Evolutionary conservation across 2,329 filamentous ascomycete species (phyloP).

Genomic region (Thielaviopsis cerberus): DNA sequence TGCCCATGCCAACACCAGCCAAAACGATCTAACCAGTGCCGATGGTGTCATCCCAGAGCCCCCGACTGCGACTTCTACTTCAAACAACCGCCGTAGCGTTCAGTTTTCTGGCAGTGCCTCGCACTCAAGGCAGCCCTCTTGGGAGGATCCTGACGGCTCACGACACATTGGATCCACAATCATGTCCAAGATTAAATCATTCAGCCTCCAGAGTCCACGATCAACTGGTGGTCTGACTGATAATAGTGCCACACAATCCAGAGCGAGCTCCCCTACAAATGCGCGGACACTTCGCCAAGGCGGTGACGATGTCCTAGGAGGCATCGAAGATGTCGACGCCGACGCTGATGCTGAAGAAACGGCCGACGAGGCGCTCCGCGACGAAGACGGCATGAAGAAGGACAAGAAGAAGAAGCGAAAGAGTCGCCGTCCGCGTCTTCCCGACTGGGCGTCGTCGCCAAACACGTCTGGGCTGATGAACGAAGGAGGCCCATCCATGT

Average conservation of each 20-base stretch:
- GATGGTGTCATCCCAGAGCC: neutral
- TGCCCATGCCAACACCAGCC: constrained; percentile 1
- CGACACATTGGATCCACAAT: constrained; percentile 45
- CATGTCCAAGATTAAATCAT: constrained; percentile 60
- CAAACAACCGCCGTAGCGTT: constrained; percentile 39
- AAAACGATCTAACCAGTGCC: neutral
- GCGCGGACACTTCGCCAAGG: neutral
- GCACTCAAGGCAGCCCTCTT: constrained; percentile 45
- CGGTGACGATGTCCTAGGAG: constrained; percentile 27
- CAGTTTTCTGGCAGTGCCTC: constrained; percentile 50
- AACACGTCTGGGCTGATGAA: constrained; percentile 33
- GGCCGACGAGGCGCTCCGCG: constrained; percentile 34
- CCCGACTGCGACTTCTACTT: neutral
- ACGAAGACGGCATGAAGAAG: constrained; percentile 34
- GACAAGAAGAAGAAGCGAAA: constrained; percentile 46
- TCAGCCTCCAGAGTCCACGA: constrained; percentile 39
- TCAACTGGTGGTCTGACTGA: constrained; percentile 14
- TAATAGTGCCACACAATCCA: constrained; percentile 15
- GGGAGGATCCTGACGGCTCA: constrained; percentile 43
- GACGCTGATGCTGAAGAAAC: constrained; percentile 75
- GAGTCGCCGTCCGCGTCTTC: constrained; percentile 35
- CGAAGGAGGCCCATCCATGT: neutral
- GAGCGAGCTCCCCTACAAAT: constrained; percentile 8
- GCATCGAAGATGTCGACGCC: constrained; percentile 41
- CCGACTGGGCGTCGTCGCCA: constrained; percentile 41